phyloP scores from a whole-genome alignment of 495 filamentous ascomycete species.

The Saxophila tyrrhenica region DNA sequence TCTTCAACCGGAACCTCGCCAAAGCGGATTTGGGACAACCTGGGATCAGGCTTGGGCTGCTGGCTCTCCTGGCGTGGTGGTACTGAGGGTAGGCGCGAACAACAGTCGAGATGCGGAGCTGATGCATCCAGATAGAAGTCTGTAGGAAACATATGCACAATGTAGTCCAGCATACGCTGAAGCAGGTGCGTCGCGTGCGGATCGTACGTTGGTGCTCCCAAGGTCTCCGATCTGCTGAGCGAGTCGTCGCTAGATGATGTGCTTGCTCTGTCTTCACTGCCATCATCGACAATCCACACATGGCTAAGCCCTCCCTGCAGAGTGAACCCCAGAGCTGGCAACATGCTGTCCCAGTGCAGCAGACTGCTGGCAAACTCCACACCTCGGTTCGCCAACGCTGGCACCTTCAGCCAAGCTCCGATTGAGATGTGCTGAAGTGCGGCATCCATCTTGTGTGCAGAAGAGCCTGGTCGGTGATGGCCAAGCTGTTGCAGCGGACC shows the following conservation, averaged over 20 bases:
- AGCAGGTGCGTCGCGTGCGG: constrained; percentile 18
- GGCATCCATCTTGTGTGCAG: constrained; percentile 13
- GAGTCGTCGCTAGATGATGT: constrained; percentile 18
- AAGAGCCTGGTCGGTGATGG: constrained; percentile 8
- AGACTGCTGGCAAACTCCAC: constrained; percentile 19
- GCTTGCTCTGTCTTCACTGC: constrained; percentile 13
- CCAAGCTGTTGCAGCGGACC: constrained; percentile 17
- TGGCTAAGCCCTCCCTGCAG: constrained; percentile 19
- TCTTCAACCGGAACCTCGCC: constrained; percentile 46
- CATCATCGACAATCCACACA: constrained; percentile 10
- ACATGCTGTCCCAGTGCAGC: constrained; percentile 30
- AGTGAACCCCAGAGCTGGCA: constrained; percentile 20
- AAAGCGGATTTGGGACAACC: constrained; percentile 52
- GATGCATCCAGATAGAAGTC: constrained; percentile 25
- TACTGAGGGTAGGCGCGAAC: constrained; percentile 17
- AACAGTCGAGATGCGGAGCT: constrained; percentile 21
- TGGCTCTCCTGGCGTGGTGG: constrained; percentile 24
- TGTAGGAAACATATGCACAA: constrained; percentile 22
- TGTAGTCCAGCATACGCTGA: constrained; percentile 24
- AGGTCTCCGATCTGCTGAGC: constrained; percentile 1
- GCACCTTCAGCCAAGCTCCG: constrained; percentile 20
- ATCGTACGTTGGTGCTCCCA: constrained; percentile 13
- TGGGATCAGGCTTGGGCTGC: constrained; percentile 33
- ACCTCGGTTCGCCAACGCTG: constrained; percentile 16
- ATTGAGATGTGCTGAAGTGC: constrained; percentile 23